These are phyloP conservation scores for Phytophthora sojae DNA, from an alignment of 352 stramenopile species.

Conservation along the genomic window DNA sequence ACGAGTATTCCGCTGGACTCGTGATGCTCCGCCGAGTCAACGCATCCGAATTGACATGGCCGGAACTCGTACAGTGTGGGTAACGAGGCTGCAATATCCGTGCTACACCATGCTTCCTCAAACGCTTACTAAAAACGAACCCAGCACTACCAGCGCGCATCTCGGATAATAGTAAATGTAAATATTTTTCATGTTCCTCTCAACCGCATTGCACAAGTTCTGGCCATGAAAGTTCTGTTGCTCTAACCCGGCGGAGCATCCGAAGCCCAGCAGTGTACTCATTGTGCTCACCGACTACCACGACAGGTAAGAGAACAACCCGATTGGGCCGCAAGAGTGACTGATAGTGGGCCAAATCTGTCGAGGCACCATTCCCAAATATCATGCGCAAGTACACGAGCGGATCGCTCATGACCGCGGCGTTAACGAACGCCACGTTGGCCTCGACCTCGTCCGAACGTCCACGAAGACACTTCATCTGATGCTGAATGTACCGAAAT, in stretches of 20 bases:
- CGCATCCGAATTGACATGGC: constrained; percentile 9
- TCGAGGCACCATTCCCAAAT: neutral
- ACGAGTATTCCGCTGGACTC: constrained; percentile 17
- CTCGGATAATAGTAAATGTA: neutral
- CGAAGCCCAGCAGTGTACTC: constrained; percentile 15
- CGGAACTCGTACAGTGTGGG: constrained; percentile 23
- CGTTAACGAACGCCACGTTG: constrained; percentile 41
- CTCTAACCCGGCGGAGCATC: constrained; percentile 7
- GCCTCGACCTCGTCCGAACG: constrained; percentile 19
- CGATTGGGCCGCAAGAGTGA: constrained; percentile 1
- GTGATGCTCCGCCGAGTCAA: constrained; percentile 10
- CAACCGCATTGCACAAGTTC: constrained; percentile 29
- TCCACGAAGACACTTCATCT: constrained; percentile 21
- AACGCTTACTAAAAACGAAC: neutral
- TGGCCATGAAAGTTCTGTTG: constrained; percentile 8
- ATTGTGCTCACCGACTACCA: constrained; percentile 5
- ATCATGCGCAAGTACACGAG: constrained; percentile 28
- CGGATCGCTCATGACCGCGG: constrained; percentile 42
- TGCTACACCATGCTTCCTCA: no score
- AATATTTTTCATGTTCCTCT: neutral
- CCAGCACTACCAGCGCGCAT: neutral
- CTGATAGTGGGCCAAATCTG: constrained; percentile 20
- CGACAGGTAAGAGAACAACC: constrained; percentile 14
- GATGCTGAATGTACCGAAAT: constrained; percentile 23
- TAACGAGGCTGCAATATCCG: neutral